phyloP scores from a whole-genome alignment of 495 filamentous ascomycete genomes.

The Trichoderma parareesei region DNA sequence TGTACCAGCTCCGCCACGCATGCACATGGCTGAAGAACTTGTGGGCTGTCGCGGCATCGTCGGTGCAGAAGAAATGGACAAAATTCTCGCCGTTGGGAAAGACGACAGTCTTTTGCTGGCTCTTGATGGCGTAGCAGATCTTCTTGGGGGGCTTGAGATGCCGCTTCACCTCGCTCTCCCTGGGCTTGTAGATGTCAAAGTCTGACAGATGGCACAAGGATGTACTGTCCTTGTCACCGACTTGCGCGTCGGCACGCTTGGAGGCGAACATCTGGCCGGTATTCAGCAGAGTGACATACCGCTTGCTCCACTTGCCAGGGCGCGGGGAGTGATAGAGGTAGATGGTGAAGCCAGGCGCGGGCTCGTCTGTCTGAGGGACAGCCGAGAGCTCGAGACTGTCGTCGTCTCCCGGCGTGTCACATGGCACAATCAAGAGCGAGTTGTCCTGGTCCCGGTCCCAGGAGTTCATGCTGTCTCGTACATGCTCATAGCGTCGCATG shows the following conservation, averaged over 20 bases:
- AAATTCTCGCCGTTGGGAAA: constrained; percentile 78
- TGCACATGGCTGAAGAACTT: constrained; percentile 65
- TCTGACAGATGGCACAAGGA: constrained; percentile 84
- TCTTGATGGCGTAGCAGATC: constrained; percentile 82
- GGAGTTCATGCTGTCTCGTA: constrained; percentile 85
- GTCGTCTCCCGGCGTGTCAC: constrained; percentile 27
- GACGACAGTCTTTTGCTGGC: constrained; percentile 81
- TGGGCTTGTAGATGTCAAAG: constrained; percentile 83
- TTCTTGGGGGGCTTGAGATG: constrained; percentile 69
- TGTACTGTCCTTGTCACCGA: constrained; percentile 50
- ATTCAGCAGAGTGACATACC: constrained; percentile 62
- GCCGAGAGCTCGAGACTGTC: constrained; percentile 39
- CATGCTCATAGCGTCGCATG: constrained; percentile 75
- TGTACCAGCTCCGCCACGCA: constrained; percentile 82
- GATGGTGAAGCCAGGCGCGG: constrained; percentile 47
- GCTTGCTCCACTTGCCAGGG: constrained; percentile 78
- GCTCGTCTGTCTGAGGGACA: constrained; percentile 50
- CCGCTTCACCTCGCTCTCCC: constrained; percentile 49
- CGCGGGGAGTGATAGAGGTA: constrained; percentile 74
- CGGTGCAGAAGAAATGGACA: constrained; percentile 83
- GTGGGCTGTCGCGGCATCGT: constrained; percentile 55
- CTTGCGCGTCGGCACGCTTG: constrained; percentile 52
- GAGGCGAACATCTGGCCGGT: constrained; percentile 69
- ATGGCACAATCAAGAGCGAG: constrained; percentile 45
- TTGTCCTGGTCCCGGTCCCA: constrained; percentile 79